Evolutionary conservation across 805 yeast genomes (phyloP).

Genomic region (Zygoascus biomembranicola): DNA sequence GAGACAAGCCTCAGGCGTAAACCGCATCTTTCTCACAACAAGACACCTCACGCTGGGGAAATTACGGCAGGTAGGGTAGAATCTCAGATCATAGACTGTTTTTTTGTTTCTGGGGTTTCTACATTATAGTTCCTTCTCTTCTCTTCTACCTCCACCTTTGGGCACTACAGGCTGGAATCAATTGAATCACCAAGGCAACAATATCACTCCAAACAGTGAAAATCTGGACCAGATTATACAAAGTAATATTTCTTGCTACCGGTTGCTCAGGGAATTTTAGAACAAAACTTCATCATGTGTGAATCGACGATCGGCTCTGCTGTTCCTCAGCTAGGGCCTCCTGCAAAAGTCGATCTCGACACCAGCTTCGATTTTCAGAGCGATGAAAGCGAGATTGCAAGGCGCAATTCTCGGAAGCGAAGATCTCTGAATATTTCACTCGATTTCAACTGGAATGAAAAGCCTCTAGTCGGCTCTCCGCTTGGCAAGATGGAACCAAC

Average conservation of each 20-base stretch:
- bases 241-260: background rate
- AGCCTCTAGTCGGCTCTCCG: background rate
- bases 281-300: background rate
- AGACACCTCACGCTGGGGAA: too few species aligned
- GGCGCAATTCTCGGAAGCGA: conserved; percentile 9
- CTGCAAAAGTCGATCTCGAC: background rate
- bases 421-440: conserved; percentile 12
- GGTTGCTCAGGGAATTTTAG: background rate
- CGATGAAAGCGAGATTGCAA: background rate
- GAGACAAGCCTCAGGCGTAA: too few species aligned
- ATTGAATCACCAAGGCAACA: too few species aligned
- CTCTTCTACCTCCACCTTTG: too few species aligned
- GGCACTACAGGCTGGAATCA: too few species aligned
- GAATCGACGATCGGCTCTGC: too few species aligned
- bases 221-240: background rate
- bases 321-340: background rate
- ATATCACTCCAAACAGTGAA: too few species aligned
- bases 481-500: background rate
- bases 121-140: too few species aligned
- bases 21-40: too few species aligned
- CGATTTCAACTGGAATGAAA: conserved; percentile 1
- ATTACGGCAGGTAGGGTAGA: too few species aligned
- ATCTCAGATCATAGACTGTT: too few species aligned
- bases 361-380: background rate
- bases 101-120: too few species aligned